phyloP scores from a whole-genome alignment of 352 stramenopile genomes.

The Phytopythium sindhum region DNA sequence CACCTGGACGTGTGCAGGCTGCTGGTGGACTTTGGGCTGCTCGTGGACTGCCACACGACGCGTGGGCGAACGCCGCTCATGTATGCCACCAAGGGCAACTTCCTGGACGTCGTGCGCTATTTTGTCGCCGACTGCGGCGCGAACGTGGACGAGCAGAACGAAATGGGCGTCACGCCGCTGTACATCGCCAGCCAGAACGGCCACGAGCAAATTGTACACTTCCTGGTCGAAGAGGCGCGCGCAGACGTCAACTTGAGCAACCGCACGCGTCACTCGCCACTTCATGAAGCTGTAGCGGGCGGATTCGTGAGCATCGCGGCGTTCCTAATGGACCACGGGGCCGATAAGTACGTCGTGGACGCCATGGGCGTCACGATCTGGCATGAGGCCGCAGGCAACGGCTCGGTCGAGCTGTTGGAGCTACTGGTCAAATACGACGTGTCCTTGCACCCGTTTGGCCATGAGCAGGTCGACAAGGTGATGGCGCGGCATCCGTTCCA shows the following conservation, averaged over 20 bases:
- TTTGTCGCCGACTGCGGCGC: slow-evolving; percentile 43
- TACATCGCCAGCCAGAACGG: slow-evolving; percentile 66
- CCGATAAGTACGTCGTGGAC: slow-evolving; percentile 59
- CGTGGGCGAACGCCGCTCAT: slow-evolving; percentile 70
- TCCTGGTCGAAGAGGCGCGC: slow-evolving; percentile 35
- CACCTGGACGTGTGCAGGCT: slow-evolving; percentile 47
- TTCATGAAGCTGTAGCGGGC: slow-evolving; percentile 67
- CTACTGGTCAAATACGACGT: slow-evolving; percentile 53
- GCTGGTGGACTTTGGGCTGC: slow-evolving; percentile 52
- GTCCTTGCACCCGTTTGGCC: slow-evolving; percentile 31
- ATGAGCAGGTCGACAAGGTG: slow-evolving; percentile 64
- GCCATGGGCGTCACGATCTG: slow-evolving; percentile 80
- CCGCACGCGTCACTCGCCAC: slow-evolving; percentile 54
- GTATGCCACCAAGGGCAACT: slow-evolving; percentile 68
- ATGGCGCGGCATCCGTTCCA: slow-evolving; percentile 82
- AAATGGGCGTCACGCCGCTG: slow-evolving; percentile 73
- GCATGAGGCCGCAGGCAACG: slow-evolving; percentile 72
- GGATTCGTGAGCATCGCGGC: slow-evolving; percentile 40
- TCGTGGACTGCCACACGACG: slow-evolving; percentile 79
- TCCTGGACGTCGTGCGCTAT: slow-evolving; percentile 42
- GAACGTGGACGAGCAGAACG: slow-evolving; percentile 73
- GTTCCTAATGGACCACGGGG: slow-evolving; percentile 54
- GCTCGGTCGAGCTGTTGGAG: slow-evolving; percentile 51
- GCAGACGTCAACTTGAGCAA: slow-evolving; percentile 62
- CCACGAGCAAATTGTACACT: slow-evolving; percentile 37